Base-by-base conservation (phyloP, 139 green algal genomes). In the Auxenochlorella pyrenoidosa region DNA sequence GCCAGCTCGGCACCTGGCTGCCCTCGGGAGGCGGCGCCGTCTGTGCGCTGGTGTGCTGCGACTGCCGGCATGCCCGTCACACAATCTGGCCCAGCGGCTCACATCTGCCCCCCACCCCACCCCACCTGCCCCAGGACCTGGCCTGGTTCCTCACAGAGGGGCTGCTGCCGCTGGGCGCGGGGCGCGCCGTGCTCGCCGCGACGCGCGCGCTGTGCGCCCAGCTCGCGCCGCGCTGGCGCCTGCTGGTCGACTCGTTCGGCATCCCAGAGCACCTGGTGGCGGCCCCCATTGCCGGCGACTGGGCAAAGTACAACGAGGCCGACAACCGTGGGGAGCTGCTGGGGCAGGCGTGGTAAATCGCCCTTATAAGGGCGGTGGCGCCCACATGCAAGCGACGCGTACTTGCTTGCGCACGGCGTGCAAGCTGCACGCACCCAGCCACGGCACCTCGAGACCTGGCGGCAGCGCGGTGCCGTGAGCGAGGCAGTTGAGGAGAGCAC, bases 221-320 rank as follows among this genome's bases (percentile, higher is more conserved):
- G 71, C 79, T 98, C 86, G 90, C 92, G 4, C 91, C 91, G 0
- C 72, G 63, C 43, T 89, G 66, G 21, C 70, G 92, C 63, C 36
- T 79, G 19, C 83, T 98, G n/a, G 89, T 97, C 65, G 92, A 92
- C 13, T 83, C 89, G 8, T 97, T 98, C 88, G 96, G 94, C 90
- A 97, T 99, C 77, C 96, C 96, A 15, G 94, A 96, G 65, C 92
- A 97, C 89, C 89, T 98, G 82, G 79, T 98, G 59, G 92, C 93
- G 15, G 95, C 96, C 0, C 96, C 96, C 72, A 97, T 98, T 82
- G 96, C 96, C 22, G 93, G 88, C 0, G 91, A 98, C 83, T 98
- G 96, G 96, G 93, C 93, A 32, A 32, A 73, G 16, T 98, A 97
- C 91, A 98, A 98, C 90, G 78, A 77, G 36, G 83, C 87, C 12